A percentile compares a stretch with the other conserved stretches of the same genome.
These are phyloP conservation scores for Xenoacremonium recifei DNA, from an alignment of 2,329 filamentous ascomycete species.

Conservation along the genomic window DNA sequence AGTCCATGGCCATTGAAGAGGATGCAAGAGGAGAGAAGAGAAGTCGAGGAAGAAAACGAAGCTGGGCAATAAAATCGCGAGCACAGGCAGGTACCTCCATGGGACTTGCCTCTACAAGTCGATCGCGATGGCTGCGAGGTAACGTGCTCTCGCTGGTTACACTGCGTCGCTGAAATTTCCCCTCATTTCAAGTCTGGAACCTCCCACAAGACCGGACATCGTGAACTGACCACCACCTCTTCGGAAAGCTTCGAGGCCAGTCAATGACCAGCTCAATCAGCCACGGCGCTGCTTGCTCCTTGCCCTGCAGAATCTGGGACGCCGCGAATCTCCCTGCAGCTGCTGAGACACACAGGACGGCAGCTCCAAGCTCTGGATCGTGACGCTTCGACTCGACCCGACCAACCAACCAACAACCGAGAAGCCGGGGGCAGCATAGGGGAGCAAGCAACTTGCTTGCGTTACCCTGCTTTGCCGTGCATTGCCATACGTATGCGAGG, in stretches of 20 bases:
- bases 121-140: not conserved
- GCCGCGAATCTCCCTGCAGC: not conserved
- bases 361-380: not conserved
- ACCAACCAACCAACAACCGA: not conserved
- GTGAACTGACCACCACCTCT: too few species aligned
- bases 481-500: not conserved
- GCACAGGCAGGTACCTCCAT: conserved; percentile 5
- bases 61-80: not conserved
- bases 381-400: not conserved
- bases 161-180: not conserved
- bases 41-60: not conserved
- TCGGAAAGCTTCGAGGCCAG: not conserved
- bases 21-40: not conserved
- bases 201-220: not conserved
- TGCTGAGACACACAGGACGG: not conserved
- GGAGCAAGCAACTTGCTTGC: not conserved
- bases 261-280: not conserved
- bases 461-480: not conserved
- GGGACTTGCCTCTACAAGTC: conserved; percentile 1
- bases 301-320: not conserved
- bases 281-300: not conserved
- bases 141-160: not conserved
- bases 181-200: not conserved
- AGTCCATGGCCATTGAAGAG: not conserved
- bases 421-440: not conserved